These are phyloP conservation scores for Porogramme epimiltina DNA, from an alignment of 1,284 basidiomycete genomes.

Conservation along the genomic window DNA sequence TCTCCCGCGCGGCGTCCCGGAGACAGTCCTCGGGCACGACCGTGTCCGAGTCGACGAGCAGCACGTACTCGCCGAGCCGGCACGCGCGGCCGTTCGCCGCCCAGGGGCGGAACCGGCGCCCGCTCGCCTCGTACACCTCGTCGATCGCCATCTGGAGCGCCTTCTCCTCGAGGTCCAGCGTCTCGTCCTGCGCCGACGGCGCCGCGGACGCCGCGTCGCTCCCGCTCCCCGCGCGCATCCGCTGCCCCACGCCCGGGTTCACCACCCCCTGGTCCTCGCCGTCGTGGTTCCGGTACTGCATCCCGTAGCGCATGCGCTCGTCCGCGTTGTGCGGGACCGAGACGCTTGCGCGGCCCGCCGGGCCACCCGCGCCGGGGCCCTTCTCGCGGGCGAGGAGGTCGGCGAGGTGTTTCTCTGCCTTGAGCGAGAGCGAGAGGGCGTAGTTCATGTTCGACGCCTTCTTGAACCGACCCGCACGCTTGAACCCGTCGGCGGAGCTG, in stretches of 20 bases:
- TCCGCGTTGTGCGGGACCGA: slow-evolving; percentile 12
- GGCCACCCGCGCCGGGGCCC: slow-evolving; percentile 9
- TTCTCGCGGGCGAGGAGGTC: slow-evolving; percentile 38
- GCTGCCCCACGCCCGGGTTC: slow-evolving; percentile 21
- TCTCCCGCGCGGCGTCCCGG: slow-evolving; percentile 57
- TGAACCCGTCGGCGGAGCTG: slow-evolving; percentile 60
- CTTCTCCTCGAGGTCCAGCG: slow-evolving; percentile 39
- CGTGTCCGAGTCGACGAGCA: slow-evolving; percentile 58
- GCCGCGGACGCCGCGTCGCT: slow-evolving; percentile 6
- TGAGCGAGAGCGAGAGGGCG: slow-evolving; percentile 70
- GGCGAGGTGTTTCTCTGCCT: slow-evolving; percentile 73
- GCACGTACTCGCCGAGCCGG: slow-evolving; percentile 45
- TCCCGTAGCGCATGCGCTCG: slow-evolving; percentile 32
- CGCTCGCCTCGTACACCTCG: slow-evolving; percentile 43
- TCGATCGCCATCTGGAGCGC: slow-evolving; percentile 43
- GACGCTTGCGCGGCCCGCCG: slow-evolving; percentile 1
- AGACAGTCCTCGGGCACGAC: slow-evolving; percentile 62
- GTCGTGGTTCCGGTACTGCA: slow-evolving; percentile 38
- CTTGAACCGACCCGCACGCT: slow-evolving; percentile 88
- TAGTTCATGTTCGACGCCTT: slow-evolving; percentile 93
- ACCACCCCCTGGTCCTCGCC: slow-evolving; percentile 33
- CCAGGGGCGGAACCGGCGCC: slow-evolving; percentile 40
- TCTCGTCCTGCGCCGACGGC: slow-evolving; percentile 24
- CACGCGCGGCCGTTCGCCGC: slow-evolving; percentile 43
- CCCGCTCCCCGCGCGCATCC: slow-evolving; percentile 8